Evolutionary conservation across 257 asterid genomes (phyloP), one percentile per base, ranked within the genome.

Genomic region (Capsicum chinense): DNA sequence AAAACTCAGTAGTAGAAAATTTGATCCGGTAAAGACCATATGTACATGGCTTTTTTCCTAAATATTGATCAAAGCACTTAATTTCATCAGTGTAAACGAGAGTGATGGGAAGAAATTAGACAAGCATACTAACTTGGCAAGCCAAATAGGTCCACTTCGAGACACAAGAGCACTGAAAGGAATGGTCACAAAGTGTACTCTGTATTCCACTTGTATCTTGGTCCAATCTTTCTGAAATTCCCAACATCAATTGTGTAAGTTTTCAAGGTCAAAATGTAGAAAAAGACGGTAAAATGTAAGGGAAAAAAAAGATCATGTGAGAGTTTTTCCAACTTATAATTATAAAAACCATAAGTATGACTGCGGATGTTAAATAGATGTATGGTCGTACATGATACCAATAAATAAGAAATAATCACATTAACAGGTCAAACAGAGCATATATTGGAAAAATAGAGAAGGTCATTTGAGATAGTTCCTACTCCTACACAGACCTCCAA

Each of bases 151-250:
- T 97, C 98, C 98, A 95, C 86, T 97, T 97, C 39, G 93, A 92
- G 83, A 92, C 89, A 66, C 99, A 97, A 70, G 98, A 92, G 87
- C 99, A 97, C 16, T 87, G 97, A 87, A 93, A 95, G 69, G 98
- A 97, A 90, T 97, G 99, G 87, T 97, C 98, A 81, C 99, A 97
- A 85, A 92, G 88, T 5, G 99, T 93, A 88, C 92, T 90, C 88
- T 91, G 97, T 86, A 95, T 97, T 85, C 99, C 98, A 85, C 99
- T 97, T 79, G 97, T 91, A 85, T 97, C 98, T 70, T 97, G 97
- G 88, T 97, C 98, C 97, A 97, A 81, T 88, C 99, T 95, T 91
- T 97, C 98, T 97, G 86, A 83, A 68, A 87, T 54, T 83, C 68
- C 44, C 83, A 85, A 56, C 19, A 80, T 12, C 11, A 81, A 63